A percentile compares a stretch with the other conserved stretches of the same genome.
These are phyloP conservation scores for Pichia sp. DNA, from an alignment of 1,139 yeast genomes.

Conservation along the genomic window DNA sequence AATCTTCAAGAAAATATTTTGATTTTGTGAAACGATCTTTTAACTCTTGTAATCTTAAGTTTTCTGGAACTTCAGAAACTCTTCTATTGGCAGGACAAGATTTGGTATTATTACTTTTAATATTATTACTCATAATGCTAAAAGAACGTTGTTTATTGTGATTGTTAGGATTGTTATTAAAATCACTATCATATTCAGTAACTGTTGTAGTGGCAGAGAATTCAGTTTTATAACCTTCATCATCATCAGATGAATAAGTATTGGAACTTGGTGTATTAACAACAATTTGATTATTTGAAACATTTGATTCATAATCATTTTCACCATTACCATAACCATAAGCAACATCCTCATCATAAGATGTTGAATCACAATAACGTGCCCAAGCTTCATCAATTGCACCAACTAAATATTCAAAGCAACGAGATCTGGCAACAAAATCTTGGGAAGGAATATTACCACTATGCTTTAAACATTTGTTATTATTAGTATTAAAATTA, in stretches of 20 bases:
- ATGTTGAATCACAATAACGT: constrained; percentile 83
- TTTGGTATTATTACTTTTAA: too few relatives aligned
- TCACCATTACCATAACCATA: constrained; percentile 41
- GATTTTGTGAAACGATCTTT: constrained; percentile 84
- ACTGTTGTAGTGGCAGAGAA: constrained; percentile 49
- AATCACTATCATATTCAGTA: constrained; percentile 61
- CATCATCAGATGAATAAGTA: constrained; percentile 30
- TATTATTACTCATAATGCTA: constrained; percentile 14
- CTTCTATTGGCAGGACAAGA: constrained; percentile 21
- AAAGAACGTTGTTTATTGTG: constrained; percentile 12
- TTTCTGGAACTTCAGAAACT: constrained; percentile 48
- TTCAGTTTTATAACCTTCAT: constrained; percentile 32
- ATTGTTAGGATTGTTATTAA: constrained; percentile 3
- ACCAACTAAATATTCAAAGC: constrained; percentile 84
- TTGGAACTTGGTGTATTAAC: constrained; percentile 20
- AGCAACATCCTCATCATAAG: constrained; percentile 77
- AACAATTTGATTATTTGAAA: constrained; percentile 8
- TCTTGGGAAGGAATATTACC: constrained; percentile 52
- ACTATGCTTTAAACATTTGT: constrained; percentile 3
- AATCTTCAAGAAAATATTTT: constrained; percentile 78
- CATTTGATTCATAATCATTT: not conserved
- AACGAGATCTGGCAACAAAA: constrained; percentile 66
- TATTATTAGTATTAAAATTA: not conserved
- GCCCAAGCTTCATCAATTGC: constrained; percentile 98
- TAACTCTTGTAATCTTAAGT: constrained; percentile 66